Conservation (phyloP, 2,329 filamentous ascomycete species). For the Incumbomyces delicatus region DNA sequence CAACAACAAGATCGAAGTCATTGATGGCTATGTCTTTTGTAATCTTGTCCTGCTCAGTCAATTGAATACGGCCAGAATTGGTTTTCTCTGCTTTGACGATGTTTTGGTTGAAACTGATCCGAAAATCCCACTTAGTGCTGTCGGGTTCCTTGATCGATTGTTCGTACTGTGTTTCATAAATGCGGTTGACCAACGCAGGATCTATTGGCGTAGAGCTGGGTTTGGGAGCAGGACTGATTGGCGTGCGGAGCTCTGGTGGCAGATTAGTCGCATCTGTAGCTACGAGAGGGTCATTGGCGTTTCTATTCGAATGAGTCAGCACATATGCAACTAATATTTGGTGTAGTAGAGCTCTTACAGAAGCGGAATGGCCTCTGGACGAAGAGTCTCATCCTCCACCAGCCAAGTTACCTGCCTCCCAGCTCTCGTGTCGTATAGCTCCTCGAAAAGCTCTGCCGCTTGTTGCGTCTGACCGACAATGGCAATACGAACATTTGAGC, state of each 20-base stretch:
- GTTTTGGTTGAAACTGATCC: constrained; percentile 12
- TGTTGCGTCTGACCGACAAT: constrained; percentile 15
- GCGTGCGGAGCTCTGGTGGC: background rate
- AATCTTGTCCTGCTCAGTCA: background rate
- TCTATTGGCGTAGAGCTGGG: background rate
- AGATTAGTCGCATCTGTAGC: background rate
- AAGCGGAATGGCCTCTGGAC: background rate
- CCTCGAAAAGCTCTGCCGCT: constrained; percentile 14
- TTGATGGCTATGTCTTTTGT: background rate
- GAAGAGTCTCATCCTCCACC: constrained; percentile 2
- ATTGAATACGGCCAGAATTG: constrained; percentile 1
- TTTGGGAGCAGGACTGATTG: background rate
- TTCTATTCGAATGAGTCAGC: background rate
- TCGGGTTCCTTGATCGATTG: constrained; percentile 16
- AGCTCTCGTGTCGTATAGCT: constrained; percentile 12
- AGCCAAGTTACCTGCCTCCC: constrained; percentile 13
- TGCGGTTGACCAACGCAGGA: constrained; percentile 28
- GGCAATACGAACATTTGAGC: constrained; percentile 8
- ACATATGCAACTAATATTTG: background rate
- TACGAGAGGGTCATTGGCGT: background rate
- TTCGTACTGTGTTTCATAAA: constrained; percentile 16
- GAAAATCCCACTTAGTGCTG: constrained; percentile 12
- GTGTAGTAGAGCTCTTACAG: constrained; percentile 6
- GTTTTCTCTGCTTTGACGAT: constrained; percentile 3
- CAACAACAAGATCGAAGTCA: constrained; percentile 15